Conservation (phyloP, 352 stramenopile genomes). For the Thalassiosira ordinaria region DNA sequence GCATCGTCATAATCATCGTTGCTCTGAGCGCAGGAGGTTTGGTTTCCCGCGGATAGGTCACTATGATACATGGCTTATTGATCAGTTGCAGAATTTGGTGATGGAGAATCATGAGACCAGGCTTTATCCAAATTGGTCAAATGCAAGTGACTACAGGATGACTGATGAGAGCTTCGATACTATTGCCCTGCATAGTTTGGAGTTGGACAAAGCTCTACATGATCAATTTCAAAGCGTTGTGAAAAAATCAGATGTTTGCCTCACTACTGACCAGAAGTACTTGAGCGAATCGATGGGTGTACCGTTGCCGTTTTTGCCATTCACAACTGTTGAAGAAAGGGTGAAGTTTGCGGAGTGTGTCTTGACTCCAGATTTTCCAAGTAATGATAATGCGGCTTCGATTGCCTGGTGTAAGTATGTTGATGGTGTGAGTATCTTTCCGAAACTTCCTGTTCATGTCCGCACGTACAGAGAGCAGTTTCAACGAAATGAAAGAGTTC, state of each 20-base stretch:
- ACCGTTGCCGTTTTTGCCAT: slow-evolving; percentile 45
- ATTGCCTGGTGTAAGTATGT: slow-evolving; percentile 53
- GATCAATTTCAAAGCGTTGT: neutral
- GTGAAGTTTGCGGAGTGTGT: slow-evolving; percentile 38
- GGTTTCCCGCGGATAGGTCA: slow-evolving; percentile 38
- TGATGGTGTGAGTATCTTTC: slow-evolving; percentile 54
- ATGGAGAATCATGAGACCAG: slow-evolving; percentile 30
- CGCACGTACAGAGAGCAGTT: slow-evolving; percentile 23
- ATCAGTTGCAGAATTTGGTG: slow-evolving; percentile 52
- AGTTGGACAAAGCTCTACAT: slow-evolving; percentile 20
- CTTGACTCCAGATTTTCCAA: slow-evolving; percentile 4
- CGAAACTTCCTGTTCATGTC: slow-evolving; percentile 50
- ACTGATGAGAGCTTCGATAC: slow-evolving; percentile 52
- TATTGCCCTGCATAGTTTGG: slow-evolving; percentile 30
- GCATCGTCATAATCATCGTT: slow-evolving; percentile 42
- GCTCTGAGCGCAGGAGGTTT: slow-evolving; percentile 18
- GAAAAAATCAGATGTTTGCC: slow-evolving; percentile 16
- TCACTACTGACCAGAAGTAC: slow-evolving; percentile 64
- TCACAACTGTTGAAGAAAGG: slow-evolving; percentile 28
- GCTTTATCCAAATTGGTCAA: slow-evolving; percentile 50
- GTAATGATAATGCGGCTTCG: slow-evolving; percentile 19
- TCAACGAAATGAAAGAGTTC: slow-evolving; percentile 31
- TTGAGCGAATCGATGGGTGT: slow-evolving; percentile 36
- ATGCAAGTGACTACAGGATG: slow-evolving; percentile 50
- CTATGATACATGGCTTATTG: slow-evolving; percentile 56